Base-by-base conservation (phyloP, 768 basidiomycete genomes). In the Amanita phalloides region DNA sequence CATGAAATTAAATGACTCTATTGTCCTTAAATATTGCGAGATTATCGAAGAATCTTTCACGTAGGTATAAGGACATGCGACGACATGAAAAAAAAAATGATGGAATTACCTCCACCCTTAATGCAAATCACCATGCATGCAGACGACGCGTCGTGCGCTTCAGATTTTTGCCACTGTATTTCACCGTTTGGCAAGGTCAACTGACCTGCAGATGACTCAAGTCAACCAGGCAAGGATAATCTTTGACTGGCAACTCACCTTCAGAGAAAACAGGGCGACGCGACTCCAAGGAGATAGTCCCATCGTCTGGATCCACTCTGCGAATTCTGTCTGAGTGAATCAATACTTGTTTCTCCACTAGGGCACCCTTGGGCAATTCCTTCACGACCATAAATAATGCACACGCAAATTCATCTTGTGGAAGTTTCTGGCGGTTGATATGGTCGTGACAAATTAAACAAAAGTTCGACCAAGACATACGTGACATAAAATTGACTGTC, bases 311-410 rank as follows among this genome's bases (percentile, higher is more conserved):
- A 45, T 75, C 76, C 3, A 55, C 49, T 11, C 72, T 49, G n/a
- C 63, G 55, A 51, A 72, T 76, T 33, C 76, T 74, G 3, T 86
- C 84, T 0, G 83, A 87, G 58, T 90, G 86, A 9, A 81, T 61
- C 6, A 87, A 56, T 1, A 83, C 78, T 61, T 91, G 89, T 58
- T 88, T 89, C 62, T 92, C 90, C 9, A 90, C 60, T 32, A 78
- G 62, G 1, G 87, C 90, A 50, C 70, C 73, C 58, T 85, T 88
- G 0, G 90, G 90, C 6, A 92, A 68, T 35, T 75, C 71, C 50
- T 78, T 75, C 5, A 88, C 75, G 2, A 71, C 75, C 0, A 82
- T 58, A 59, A 85, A 86, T 6, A 92, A 64, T 0, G 76, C 76
- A 4, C 71, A 72, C 43, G 60, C 54, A 53, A 60, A 49, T 52